Conservation (phyloP, 805 yeast genomes). For the Scheffersomyces stipitis region DNA sequence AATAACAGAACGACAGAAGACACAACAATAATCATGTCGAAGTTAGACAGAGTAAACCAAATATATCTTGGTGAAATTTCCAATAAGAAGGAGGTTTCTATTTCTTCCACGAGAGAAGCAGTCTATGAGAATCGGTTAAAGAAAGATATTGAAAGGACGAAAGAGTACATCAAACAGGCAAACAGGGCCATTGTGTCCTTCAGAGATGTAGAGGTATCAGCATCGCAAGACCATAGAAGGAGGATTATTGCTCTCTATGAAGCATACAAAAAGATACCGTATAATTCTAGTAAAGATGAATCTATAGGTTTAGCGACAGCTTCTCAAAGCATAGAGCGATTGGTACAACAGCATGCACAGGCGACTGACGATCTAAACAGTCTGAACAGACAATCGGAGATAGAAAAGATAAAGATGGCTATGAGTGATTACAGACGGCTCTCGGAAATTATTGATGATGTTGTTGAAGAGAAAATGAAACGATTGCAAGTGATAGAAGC, state of each 20-base stretch:
- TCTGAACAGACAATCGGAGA: background rate
- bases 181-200: constrained; percentile 17
- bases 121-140: constrained; percentile 16
- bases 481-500: background rate
- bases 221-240: constrained; percentile 6
- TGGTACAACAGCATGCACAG: constrained; percentile 1
- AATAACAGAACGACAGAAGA: no score
- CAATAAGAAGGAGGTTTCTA: no score
- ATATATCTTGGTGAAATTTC: no score
- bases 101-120: constrained; percentile 2
- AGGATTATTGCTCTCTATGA: constrained; percentile 19
- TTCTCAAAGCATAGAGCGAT: constrained; percentile 7
- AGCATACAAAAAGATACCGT: constrained; percentile 20
- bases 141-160: constrained; percentile 18
- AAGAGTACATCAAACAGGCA: constrained; percentile 20
- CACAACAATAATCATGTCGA: no score
- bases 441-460: background rate
- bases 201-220: constrained; percentile 1
- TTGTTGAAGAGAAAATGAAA: background rate
- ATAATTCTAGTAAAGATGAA: constrained; percentile 27
- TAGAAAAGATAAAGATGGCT: background rate
- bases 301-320: constrained; percentile 27
- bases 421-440: constrained; percentile 4
- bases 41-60: no score
- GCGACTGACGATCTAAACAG: background rate